These are phyloP conservation scores for Vaccinium macrocarpon DNA, from an alignment of 148 eudicot species.

Conservation along the genomic window DNA sequence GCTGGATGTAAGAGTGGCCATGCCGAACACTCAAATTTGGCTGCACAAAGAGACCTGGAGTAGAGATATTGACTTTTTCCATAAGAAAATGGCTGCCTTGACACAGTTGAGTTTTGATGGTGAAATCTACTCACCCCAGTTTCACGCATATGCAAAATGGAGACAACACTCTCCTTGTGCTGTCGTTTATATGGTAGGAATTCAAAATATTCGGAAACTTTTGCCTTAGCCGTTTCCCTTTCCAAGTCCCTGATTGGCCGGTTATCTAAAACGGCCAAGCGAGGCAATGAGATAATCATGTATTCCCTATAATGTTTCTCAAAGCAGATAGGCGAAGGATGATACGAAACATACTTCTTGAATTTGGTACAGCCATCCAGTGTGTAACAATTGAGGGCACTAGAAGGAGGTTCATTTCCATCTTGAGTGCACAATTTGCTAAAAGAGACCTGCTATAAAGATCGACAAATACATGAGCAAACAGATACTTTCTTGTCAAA, in stretches of 20 bases:
- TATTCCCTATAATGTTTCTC: constrained; percentile 57
- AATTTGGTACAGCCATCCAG: constrained; percentile 15
- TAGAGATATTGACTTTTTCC: constrained; percentile 39
- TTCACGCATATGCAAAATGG: constrained; percentile 58
- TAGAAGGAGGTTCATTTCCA: constrained; percentile 20
- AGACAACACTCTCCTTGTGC: constrained; percentile 43
- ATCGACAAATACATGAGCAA: constrained; percentile 7
- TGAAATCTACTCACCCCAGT: constrained; percentile 34
- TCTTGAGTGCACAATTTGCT: constrained; percentile 33
- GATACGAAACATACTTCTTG: constrained; percentile 46
- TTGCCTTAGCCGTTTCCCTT: constrained; percentile 38
- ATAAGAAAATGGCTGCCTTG: constrained; percentile 21
- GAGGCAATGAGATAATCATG: constrained; percentile 50
- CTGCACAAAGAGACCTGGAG: constrained; percentile 65
- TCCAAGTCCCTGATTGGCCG: constrained; percentile 36
- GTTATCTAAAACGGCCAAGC: constrained; percentile 48
- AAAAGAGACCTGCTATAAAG: constrained; percentile 30
- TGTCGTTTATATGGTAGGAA: constrained; percentile 57
- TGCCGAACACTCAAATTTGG: constrained; percentile 57
- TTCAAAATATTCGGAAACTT: constrained; percentile 52
- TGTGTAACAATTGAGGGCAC: constrained; percentile 17
- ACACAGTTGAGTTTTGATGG: constrained; percentile 18
- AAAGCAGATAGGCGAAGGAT: constrained; percentile 67
- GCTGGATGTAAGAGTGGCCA: constrained; percentile 52
- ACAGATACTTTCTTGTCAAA: background rate